Percentiles rank a stretch among this genome's conserved stretches.
phyloP scores from a whole-genome alignment of 495 filamentous ascomycete genomes.

The Neurospora sp. region DNA sequence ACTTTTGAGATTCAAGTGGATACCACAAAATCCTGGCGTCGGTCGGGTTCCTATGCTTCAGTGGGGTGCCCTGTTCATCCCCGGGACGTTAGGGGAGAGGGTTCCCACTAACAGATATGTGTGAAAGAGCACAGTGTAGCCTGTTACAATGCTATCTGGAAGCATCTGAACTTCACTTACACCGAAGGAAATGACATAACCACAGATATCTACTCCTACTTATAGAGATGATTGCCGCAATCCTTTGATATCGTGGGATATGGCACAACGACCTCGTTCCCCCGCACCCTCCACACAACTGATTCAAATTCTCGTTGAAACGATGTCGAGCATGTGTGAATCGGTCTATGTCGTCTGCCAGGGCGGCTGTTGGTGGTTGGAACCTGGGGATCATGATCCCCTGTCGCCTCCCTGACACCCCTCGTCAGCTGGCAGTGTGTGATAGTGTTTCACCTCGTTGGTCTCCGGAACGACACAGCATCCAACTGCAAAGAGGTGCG shows the following conservation, averaged over 20 bases:
- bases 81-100: not conserved
- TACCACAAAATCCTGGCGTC: not conserved
- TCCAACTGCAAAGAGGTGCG: not conserved
- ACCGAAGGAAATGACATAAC: not conserved
- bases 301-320: not conserved
- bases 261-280: not conserved
- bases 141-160: not conserved
- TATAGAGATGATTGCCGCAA: not conserved
- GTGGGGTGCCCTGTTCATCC: not conserved
- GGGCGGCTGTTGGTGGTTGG: not conserved
- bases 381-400: not conserved
- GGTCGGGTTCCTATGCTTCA: not conserved
- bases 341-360: not conserved
- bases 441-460: not conserved
- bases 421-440: not conserved
- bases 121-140: not conserved
- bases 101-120: not conserved
- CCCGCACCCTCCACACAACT: not conserved
- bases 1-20: not conserved
- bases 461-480: not conserved
- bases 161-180: not conserved
- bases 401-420: not conserved
- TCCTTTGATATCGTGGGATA: not conserved
- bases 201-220: not conserved
- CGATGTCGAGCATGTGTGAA: not conserved